These are phyloP conservation scores for Ambrosiella cleistominuta DNA, from an alignment of 2,329 filamentous ascomycete species.

Conservation along the genomic window DNA sequence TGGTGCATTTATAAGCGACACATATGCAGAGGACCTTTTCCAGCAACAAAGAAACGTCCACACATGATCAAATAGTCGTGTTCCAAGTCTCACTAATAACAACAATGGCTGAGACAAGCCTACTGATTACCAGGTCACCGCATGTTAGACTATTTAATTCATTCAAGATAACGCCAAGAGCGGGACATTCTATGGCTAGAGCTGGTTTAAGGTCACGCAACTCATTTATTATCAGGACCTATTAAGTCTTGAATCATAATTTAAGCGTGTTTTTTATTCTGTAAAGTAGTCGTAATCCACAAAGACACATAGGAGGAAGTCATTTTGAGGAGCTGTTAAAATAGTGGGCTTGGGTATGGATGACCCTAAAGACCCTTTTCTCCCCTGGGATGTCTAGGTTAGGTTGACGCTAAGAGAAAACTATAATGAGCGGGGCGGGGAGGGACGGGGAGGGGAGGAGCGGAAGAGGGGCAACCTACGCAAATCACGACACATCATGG, in stretches of 20 bases:
- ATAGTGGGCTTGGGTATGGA: too few relatives aligned
- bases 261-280: too few relatives aligned
- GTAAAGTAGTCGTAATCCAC: too few relatives aligned
- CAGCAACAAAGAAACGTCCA: not conserved
- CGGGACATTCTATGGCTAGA: not conserved
- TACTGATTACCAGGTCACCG: too few relatives aligned
- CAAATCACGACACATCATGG: not conserved
- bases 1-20: not conserved
- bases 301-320: too few relatives aligned
- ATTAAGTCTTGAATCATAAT: too few relatives aligned
- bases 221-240: not conserved
- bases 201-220: not conserved
- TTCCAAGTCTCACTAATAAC: not conserved
- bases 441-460: conserved; percentile 4
- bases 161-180: not conserved
- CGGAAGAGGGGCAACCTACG: conserved; percentile 3
- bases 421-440: not conserved
- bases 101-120: not conserved
- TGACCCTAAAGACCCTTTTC: not conserved
- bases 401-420: not conserved
- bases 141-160: not conserved
- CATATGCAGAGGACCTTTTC: not conserved
- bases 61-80: not conserved
- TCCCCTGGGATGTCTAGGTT: not conserved
- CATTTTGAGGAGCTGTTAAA: too few relatives aligned